A percentile compares a stretch with the other conserved stretches of the same genome.
Conservation (phyloP, 2,329 filamentous ascomycete species). For the Cordyceps tenuipes region DNA sequence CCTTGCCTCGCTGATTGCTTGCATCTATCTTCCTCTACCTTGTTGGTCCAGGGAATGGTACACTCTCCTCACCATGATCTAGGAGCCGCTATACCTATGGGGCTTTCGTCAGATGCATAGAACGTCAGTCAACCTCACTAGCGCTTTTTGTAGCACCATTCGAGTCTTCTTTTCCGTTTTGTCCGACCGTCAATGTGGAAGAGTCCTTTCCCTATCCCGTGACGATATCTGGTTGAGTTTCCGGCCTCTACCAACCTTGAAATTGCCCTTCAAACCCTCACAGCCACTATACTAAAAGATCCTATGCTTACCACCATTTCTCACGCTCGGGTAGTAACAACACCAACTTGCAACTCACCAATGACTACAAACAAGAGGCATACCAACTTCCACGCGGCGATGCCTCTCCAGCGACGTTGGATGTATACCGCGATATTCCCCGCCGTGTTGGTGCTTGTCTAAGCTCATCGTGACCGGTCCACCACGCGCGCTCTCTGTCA, state of each 20-base stretch:
- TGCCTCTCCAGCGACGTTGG: neutral
- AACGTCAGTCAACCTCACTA: too few relatives aligned
- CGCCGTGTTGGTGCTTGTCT: neutral
- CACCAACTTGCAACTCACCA: neutral
- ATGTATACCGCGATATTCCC: neutral
- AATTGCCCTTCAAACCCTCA: too few relatives aligned
- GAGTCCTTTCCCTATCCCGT: too few relatives aligned
- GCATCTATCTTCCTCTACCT: neutral
- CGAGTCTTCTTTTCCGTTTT: too few relatives aligned
- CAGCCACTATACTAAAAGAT: too few relatives aligned
- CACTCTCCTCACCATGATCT: neutral
- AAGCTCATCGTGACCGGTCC: neutral
- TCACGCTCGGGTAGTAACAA: neutral
- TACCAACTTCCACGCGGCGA: neutral
- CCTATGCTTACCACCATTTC: neutral
- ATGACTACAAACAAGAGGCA: neutral
- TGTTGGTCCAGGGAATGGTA: neutral
- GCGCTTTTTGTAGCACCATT: too few relatives aligned
- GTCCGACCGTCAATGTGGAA: too few relatives aligned
- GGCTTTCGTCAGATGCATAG: too few relatives aligned
- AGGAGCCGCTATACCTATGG: too few relatives aligned
- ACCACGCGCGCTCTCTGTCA: neutral
- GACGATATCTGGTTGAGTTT: too few relatives aligned
- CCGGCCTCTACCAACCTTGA: neutral
- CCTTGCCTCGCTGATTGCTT: neutral